Conservation (phyloP, 2,329 filamentous ascomycete species). For the Cladosporium oxysporum region DNA sequence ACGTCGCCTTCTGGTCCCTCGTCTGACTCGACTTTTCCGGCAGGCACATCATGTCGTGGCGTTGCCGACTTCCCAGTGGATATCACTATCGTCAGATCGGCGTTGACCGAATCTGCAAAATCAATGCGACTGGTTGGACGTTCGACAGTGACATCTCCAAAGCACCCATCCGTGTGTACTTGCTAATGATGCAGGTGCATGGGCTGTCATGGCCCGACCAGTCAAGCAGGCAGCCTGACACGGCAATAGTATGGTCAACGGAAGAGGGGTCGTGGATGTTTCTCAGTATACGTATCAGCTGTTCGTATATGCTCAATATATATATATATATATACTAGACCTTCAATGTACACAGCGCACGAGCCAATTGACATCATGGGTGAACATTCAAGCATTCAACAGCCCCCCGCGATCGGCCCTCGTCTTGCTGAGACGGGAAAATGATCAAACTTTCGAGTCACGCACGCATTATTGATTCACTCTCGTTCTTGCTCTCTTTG, state of each 20-base stretch:
- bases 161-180: too few relatives aligned
- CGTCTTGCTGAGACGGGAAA: conserved; percentile 2
- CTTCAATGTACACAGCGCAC: background rate
- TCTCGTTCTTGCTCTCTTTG: background rate
- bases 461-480: conserved; percentile 1
- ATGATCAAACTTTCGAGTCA: conserved; percentile 12
- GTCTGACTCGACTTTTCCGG: background rate
- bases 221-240: too few relatives aligned
- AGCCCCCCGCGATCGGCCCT: conserved; percentile 12
- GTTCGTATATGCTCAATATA: background rate
- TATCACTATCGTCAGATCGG: too few relatives aligned
- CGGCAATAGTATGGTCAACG: too few relatives aligned
- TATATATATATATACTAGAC: background rate
- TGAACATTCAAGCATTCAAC: background rate
- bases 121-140: too few relatives aligned
- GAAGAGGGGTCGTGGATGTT: too few relatives aligned
- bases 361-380: conserved; percentile 5
- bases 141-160: too few relatives aligned
- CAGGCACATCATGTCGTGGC: background rate
- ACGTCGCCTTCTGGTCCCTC: background rate
- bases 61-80: too few relatives aligned
- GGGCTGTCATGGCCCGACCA: too few relatives aligned
- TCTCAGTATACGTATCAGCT: too few relatives aligned
- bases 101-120: too few relatives aligned
- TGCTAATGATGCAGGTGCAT: too few relatives aligned